phyloP scores from a whole-genome alignment of 2,329 filamentous ascomycete species.

The Emericellopsis atlantica region DNA sequence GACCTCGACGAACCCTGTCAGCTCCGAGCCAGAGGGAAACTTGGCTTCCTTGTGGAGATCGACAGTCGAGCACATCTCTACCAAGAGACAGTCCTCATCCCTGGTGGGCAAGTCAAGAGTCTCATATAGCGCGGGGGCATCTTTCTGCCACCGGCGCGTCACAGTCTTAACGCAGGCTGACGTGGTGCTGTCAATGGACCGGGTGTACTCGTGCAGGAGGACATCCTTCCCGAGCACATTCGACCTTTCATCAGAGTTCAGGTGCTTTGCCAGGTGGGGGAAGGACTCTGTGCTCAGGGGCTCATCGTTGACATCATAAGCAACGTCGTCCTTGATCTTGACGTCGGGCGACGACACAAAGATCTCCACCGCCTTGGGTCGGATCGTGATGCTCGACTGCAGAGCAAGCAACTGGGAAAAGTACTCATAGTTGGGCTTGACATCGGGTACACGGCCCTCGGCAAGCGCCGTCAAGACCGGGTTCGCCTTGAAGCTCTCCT shows the following conservation, averaged over 20 bases:
- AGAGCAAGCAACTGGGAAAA: constrained; percentile 42
- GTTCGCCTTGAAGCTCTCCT: constrained; percentile 50
- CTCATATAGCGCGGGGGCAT: constrained; percentile 42
- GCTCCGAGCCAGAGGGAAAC: constrained; percentile 46
- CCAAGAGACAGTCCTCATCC: constrained; percentile 40
- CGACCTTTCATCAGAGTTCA: constrained; percentile 36
- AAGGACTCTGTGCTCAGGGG: constrained; percentile 33
- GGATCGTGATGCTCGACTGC: constrained; percentile 38
- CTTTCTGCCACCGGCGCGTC: constrained; percentile 41
- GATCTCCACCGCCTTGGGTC: constrained; percentile 46
- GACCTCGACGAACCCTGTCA: constrained; percentile 47
- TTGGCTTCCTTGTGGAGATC: constrained; percentile 43
- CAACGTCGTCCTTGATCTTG: constrained; percentile 34
- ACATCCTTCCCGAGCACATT: constrained; percentile 37
- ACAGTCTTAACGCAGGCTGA: constrained; percentile 42
- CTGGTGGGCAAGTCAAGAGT: constrained; percentile 34
- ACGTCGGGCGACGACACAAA: constrained; percentile 42
- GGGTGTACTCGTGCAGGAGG: constrained; percentile 46
- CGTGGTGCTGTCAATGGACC: constrained; percentile 38
- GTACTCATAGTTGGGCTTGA: constrained; percentile 50
- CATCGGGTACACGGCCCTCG: constrained; percentile 41
- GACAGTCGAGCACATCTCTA: constrained; percentile 51
- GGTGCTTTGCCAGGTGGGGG: constrained; percentile 42
- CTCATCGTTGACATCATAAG: constrained; percentile 28
- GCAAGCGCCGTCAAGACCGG: constrained; percentile 49